phyloP scores from a whole-genome alignment of 768 basidiomycete genomes.

The Mycena galericulata region DNA sequence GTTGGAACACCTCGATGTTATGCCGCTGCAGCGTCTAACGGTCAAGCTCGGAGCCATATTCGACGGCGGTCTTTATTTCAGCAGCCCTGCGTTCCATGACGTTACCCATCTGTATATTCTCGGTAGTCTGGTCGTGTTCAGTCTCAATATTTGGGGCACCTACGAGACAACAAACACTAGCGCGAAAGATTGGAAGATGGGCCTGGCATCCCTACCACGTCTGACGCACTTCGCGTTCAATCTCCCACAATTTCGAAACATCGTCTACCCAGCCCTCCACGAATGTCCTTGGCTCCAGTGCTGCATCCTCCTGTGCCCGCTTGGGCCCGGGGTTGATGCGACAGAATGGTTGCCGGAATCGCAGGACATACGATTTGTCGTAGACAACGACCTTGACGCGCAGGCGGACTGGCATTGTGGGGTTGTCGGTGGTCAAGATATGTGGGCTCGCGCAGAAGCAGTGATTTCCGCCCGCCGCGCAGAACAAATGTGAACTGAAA shows the following conservation, averaged over 20 bases:
- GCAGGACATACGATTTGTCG: neutral
- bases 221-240: conserved; percentile 6
- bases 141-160: neutral
- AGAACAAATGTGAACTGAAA: conserved; percentile 1
- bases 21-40: neutral
- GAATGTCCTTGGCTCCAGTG: neutral
- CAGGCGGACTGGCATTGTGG: neutral
- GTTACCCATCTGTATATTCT: neutral
- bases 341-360: neutral
- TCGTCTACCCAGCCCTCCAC: neutral
- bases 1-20: neutral
- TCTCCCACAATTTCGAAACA: neutral
- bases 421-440: neutral
- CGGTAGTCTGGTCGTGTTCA: neutral
- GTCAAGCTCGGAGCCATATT: neutral
- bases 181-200: neutral
- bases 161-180: neutral
- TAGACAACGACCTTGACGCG: neutral
- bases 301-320: neutral
- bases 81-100: no score
- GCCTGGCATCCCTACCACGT: neutral
- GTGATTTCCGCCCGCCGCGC: neutral
- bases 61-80: neutral
- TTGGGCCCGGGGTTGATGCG: neutral
- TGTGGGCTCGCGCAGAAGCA: conserved; percentile 9